These are phyloP conservation scores for Aspergillus persii DNA, from an alignment of 2,329 filamentous ascomycete genomes.

Conservation along the genomic window DNA sequence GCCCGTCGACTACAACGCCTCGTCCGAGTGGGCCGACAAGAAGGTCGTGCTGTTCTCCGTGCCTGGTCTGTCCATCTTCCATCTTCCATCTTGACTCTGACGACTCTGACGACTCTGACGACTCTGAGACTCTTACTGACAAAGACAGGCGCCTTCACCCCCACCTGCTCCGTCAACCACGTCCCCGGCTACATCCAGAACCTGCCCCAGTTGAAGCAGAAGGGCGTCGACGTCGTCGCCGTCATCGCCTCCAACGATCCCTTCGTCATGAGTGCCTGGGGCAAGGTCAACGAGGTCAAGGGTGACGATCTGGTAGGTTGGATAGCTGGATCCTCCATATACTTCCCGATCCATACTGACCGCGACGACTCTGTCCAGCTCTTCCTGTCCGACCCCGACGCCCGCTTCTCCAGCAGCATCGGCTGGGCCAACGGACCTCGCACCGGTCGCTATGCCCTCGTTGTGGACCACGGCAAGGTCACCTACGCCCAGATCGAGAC, in stretches of 20 bases:
- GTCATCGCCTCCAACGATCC: constrained; percentile 79
- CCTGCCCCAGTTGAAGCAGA: constrained; percentile 65
- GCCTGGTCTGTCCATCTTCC: constrained; percentile 49
- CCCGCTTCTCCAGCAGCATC: constrained; percentile 70
- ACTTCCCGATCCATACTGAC: neutral
- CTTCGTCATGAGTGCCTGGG: constrained; percentile 84
- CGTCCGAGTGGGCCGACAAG: constrained; percentile 70
- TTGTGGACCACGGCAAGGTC: constrained; percentile 79
- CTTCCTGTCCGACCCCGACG: constrained; percentile 70
- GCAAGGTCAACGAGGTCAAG: constrained; percentile 76
- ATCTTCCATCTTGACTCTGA: too few relatives aligned
- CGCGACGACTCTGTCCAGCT: constrained; percentile 45
- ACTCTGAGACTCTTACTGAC: neutral
- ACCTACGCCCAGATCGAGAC: constrained; percentile 72
- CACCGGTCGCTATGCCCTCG: constrained; percentile 73
- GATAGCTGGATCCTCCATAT: too few relatives aligned
- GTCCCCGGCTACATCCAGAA: constrained; percentile 75
- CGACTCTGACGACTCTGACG: too few relatives aligned
- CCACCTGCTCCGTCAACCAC: constrained; percentile 76
- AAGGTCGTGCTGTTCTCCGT: constrained; percentile 72
- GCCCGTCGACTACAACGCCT: constrained; percentile 75
- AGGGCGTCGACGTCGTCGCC: constrained; percentile 77
- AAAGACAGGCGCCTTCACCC: constrained; percentile 69
- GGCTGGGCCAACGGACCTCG: constrained; percentile 69
- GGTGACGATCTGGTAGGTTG: constrained; percentile 62